Conservation (phyloP, 805 yeast species). For the Saccharomycopsis amapae region DNA sequence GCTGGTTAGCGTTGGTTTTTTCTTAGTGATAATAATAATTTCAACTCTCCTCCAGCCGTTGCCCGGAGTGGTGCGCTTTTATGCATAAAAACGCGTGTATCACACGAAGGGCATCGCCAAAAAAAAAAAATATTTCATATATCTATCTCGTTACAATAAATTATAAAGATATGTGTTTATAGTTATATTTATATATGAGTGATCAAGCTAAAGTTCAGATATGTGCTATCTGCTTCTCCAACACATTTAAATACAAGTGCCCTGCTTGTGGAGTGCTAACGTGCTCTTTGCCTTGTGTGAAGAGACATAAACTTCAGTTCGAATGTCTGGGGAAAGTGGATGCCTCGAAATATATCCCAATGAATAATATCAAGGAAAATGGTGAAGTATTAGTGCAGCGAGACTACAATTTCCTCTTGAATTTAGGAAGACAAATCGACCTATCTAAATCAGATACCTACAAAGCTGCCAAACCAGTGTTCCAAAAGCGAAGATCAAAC, state of each 20-base stretch:
- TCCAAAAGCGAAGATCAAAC: slow-evolving; percentile 14
- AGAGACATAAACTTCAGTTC: slow-evolving; percentile 53
- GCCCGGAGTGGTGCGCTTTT: neutral
- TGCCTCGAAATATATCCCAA: slow-evolving; percentile 46
- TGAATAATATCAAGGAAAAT: slow-evolving; percentile 32
- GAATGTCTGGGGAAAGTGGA: slow-evolving; percentile 65
- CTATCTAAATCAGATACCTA: slow-evolving; percentile 47
- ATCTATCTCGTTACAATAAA: neutral
- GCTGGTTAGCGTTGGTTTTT: no score
- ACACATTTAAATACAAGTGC: slow-evolving; percentile 59
- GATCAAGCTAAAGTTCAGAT: neutral
- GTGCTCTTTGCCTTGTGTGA: slow-evolving; percentile 68
- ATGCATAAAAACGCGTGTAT: neutral
- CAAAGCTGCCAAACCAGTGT: slow-evolving; percentile 14
- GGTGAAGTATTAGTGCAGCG: slow-evolving; percentile 48
- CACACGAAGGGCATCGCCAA: no score
- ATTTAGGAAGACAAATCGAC: slow-evolving; percentile 51
- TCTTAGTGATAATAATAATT: no score
- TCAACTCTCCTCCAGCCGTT: no score
- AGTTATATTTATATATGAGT: neutral
- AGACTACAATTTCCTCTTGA: slow-evolving; percentile 71
- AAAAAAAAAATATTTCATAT: no score
- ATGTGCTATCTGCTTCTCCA: slow-evolving; percentile 42
- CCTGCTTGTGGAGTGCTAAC: slow-evolving; percentile 67
- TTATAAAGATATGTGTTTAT: neutral